Evolutionary conservation across 2,329 filamentous ascomycete species (phyloP), one percentile per base, ranked within the genome.

Genomic region (Fusarium nisikadoi): DNA sequence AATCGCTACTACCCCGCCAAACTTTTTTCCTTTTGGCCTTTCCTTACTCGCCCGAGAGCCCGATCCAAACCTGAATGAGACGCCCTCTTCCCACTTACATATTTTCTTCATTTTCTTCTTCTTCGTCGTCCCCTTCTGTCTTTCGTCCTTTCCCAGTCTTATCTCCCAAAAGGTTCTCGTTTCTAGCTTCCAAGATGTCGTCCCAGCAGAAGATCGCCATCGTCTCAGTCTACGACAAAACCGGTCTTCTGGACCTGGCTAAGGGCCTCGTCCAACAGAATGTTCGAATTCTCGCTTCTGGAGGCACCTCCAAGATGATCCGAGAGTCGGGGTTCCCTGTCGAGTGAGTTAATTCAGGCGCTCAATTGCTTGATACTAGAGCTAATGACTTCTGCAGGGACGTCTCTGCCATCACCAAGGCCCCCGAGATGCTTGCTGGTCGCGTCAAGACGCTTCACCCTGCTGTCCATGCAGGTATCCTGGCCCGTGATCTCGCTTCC

Each of bases 171-270:
- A 62, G 53, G 55, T 61, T 63, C 65, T 55, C 55, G 46, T 38
- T 64, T 62, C 58, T 65, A 61, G 58, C 65, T 71, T 54, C 57
- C 73, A 79, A 70, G 73, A 84, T 83, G 82, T 77, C 81, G 69
- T 77, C 72, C 33, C 78, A 82, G 68, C 88, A 89, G 80, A 86
- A 88, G 80, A 89, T 88, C 87, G 96, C 96, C 75, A 98, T 99
- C 80, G 89, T 99, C 81, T 98, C 95, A 75, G 96, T 98, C 86
- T 98, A 96, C 82, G 94, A 99, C 89, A 99, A 99, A 91, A 98
- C 95, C 62, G 96, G 95, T 68, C 89, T 97, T 75, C 86, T 98
- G 75, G 95, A 98, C 84, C 88, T 98, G 77, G 94, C 94, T 78
- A 97, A 97, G 84, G 94, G 94, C 77, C 90, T 98, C 55, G 89